Evolutionary conservation across 345 rosid species (phyloP).

Genomic region (Excoecaria cochinchinensis): DNA sequence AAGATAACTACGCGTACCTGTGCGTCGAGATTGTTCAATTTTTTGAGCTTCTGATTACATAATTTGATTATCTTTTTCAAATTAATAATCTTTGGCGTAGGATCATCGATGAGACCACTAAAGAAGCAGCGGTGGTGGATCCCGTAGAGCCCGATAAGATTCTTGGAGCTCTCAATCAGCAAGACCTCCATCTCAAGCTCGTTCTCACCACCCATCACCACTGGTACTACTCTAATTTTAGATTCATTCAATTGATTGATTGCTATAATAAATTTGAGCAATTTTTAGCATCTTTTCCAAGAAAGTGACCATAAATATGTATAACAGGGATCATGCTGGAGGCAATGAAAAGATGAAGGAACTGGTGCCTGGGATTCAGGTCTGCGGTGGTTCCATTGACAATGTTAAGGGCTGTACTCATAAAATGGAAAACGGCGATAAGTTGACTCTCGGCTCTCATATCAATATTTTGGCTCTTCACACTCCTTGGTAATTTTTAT

Average conservation of each 20-base stretch:
- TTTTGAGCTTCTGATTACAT: background rate
- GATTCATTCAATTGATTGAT: too few relatives aligned
- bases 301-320: background rate
- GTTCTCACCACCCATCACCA: constrained; percentile 96
- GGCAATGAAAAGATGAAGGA: constrained; percentile 80
- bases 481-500: constrained; percentile 70
- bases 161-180: constrained; percentile 47
- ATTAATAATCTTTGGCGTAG: constrained; percentile 27
- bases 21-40: constrained; percentile 20
- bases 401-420: constrained; percentile 75
- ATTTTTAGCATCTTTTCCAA: background rate
- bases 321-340: constrained; percentile 85
- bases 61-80: background rate
- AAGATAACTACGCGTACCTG: constrained; percentile 93
- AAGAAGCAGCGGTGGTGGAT: constrained; percentile 93
- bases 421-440: constrained; percentile 70
- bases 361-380: constrained; percentile 70
- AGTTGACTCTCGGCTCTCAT: constrained; percentile 50
- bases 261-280: background rate
- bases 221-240: constrained; percentile 40
- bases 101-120: constrained; percentile 71
- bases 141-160: constrained; percentile 85
- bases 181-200: constrained; percentile 49
- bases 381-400: constrained; percentile 87
- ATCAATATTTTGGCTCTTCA: constrained; percentile 67